A percentile compares a stretch with the other conserved stretches of the same genome.
Evolutionary conservation across 169 alveolate species (phyloP).

Genomic region (Ichthyophthirius multifiliis): DNA sequence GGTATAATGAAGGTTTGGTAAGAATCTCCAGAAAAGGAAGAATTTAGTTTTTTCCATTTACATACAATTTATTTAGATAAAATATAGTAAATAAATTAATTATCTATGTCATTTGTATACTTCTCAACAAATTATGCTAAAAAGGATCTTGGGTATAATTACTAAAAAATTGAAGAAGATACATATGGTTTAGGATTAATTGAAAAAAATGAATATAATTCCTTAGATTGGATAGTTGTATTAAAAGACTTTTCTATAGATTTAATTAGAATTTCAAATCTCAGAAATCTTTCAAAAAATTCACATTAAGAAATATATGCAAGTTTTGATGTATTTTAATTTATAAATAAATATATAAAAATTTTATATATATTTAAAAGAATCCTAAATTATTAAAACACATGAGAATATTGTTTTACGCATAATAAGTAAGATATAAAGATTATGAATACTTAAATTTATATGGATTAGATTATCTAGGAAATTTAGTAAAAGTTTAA

Average conservation of each 20-base stretch:
- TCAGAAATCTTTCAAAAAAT: not conserved
- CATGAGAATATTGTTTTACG: not conserved
- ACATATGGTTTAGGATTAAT: not conserved
- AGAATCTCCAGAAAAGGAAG: slow-evolving; percentile 8
- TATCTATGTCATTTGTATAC: not conserved
- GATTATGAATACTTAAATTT: not conserved
- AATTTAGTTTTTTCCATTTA: not conserved
- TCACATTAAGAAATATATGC: not conserved
- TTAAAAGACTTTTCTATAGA: not conserved
- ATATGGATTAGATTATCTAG: not conserved
- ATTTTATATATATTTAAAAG: not conserved
- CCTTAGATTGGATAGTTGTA: not conserved
- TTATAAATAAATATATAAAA: not conserved
- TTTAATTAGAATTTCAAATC: not conserved
- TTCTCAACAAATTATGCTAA: not conserved
- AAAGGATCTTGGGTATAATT: not conserved
- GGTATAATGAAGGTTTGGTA: not conserved
- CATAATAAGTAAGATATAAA: not conserved
- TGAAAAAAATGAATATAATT: not conserved
- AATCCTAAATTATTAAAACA: not conserved
- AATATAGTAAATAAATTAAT: not conserved
- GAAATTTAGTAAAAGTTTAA: not conserved
- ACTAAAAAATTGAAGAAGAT: not conserved
- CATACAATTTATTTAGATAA: not conserved
- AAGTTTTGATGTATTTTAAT: not conserved